Evolutionary conservation across 1,284 basidiomycete species (phyloP).

Genomic region (Ustilago vetiveriae): DNA sequence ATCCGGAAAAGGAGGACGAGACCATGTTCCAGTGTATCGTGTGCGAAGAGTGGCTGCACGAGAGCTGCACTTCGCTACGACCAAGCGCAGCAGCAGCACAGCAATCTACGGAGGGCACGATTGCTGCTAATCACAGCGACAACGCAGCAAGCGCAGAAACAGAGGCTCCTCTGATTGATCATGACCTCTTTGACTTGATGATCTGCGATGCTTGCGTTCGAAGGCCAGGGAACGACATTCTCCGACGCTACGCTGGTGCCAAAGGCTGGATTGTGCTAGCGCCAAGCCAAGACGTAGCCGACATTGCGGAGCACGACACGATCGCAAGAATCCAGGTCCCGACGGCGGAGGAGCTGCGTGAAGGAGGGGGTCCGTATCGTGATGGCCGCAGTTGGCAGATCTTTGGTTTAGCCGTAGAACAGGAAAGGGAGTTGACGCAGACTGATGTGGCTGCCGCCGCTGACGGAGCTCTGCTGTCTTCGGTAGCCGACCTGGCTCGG

Average conservation of each 20-base stretch:
- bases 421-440: constrained; percentile 27
- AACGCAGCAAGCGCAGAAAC: constrained; percentile 2
- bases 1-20: constrained; percentile 68
- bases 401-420: constrained; percentile 39
- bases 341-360: constrained; percentile 27
- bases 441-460: constrained; percentile 25
- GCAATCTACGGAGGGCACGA: background rate
- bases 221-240: constrained; percentile 27
- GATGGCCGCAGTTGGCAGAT: constrained; percentile 43
- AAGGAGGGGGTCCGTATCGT: constrained; percentile 17
- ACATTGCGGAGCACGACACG: constrained; percentile 22
- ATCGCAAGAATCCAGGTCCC: constrained; percentile 38
- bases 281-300: constrained; percentile 12
- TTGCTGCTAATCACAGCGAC: background rate
- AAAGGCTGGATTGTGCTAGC: constrained; percentile 52
- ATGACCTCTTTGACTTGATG: constrained; percentile 59
- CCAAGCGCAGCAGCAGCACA: background rate
- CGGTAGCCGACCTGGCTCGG: constrained; percentile 41
- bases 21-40: constrained; percentile 68
- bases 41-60: constrained; percentile 69
- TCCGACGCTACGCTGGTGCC: constrained; percentile 55
- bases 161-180: constrained; percentile 49
- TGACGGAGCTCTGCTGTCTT: constrained; percentile 34
- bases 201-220: constrained; percentile 63
- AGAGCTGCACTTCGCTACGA: constrained; percentile 62